Conservation (phyloP, 768 basidiomycete genomes). For the Boletus tomentosulus region DNA sequence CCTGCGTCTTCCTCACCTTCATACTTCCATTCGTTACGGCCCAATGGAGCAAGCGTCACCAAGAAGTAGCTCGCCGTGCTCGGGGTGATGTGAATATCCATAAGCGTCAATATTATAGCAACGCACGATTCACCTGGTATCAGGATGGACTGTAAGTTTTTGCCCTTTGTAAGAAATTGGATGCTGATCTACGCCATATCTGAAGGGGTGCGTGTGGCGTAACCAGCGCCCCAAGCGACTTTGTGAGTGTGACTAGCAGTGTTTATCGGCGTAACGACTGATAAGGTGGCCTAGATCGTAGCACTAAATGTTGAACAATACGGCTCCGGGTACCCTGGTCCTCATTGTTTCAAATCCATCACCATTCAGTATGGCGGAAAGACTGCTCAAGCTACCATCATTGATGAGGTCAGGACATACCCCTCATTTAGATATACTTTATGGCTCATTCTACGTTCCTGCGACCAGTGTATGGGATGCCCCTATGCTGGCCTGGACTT, state of each 20-base stretch:
- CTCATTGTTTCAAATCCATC: conserved; percentile 58
- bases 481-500: conserved; percentile 65
- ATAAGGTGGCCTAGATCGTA: conserved; percentile 40
- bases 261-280: background rate
- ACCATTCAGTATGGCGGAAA: conserved; percentile 60
- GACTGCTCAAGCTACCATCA: conserved; percentile 51
- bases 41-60: conserved; percentile 38
- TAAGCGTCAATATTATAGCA: conserved; percentile 32
- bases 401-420: conserved; percentile 49
- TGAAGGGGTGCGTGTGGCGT: conserved; percentile 56
- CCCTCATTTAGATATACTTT: background rate
- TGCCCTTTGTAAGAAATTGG: background rate
- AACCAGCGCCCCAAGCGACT: conserved; percentile 37
- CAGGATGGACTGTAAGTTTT: conserved; percentile 46
- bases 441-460: background rate
- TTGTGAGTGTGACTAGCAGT: conserved; percentile 32
- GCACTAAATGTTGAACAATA: conserved; percentile 50
- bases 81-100: conserved; percentile 38
- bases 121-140: conserved; percentile 52
- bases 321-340: conserved; percentile 59
- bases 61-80: conserved; percentile 47
- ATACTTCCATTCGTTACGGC: conserved; percentile 32
- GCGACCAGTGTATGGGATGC: conserved; percentile 59
- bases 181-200: conserved; percentile 5
- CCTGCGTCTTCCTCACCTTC: conserved; percentile 35